Conservation (phyloP, 495 filamentous ascomycete species). For the Haplographium delicatum region DNA sequence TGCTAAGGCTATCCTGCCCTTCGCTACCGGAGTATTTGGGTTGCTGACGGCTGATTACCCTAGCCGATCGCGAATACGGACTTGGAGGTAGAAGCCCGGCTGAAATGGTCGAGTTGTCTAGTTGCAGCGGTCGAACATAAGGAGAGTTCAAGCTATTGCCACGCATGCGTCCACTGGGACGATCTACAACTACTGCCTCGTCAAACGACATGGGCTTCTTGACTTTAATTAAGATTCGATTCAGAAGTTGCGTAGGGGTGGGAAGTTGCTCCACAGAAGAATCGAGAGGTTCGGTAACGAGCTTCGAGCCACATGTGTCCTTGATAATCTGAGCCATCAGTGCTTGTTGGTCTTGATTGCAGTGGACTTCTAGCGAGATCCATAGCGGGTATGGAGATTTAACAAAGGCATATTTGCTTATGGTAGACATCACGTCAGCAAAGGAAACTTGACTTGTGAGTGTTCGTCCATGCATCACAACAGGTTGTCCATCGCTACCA, state of each 20-base stretch:
- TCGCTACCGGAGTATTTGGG: slow-evolving; percentile 20
- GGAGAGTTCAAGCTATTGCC: slow-evolving; percentile 79
- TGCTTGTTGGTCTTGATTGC: slow-evolving; percentile 72
- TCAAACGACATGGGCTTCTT: slow-evolving; percentile 54
- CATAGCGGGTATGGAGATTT: slow-evolving; percentile 80
- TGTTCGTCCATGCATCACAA: slow-evolving; percentile 86
- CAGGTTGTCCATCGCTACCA: slow-evolving; percentile 69
- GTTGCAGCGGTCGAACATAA: slow-evolving; percentile 50
- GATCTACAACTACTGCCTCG: slow-evolving; percentile 33
- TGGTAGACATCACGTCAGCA: slow-evolving; percentile 81
- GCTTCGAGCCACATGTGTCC: slow-evolving; percentile 68
- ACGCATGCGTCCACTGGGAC: slow-evolving; percentile 49
- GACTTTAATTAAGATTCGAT: slow-evolving; percentile 87
- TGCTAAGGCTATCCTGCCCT: slow-evolving; percentile 44
- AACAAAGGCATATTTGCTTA: slow-evolving; percentile 87
- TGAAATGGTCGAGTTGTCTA: slow-evolving; percentile 50
- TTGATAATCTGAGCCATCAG: slow-evolving; percentile 90
- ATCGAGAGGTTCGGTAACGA: slow-evolving; percentile 69
- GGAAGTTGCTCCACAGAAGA: slow-evolving; percentile 63
- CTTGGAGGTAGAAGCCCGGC: slow-evolving; percentile 52
- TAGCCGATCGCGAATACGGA: slow-evolving; percentile 35
- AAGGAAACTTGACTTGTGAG: slow-evolving; percentile 83
- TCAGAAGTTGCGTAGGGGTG: slow-evolving; percentile 76
- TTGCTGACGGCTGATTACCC: slow-evolving; percentile 13
- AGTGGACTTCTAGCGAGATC: slow-evolving; percentile 94